Conservation (phyloP, 2,329 filamentous ascomycete genomes). For the Teratosphaeriaceae sp. region DNA sequence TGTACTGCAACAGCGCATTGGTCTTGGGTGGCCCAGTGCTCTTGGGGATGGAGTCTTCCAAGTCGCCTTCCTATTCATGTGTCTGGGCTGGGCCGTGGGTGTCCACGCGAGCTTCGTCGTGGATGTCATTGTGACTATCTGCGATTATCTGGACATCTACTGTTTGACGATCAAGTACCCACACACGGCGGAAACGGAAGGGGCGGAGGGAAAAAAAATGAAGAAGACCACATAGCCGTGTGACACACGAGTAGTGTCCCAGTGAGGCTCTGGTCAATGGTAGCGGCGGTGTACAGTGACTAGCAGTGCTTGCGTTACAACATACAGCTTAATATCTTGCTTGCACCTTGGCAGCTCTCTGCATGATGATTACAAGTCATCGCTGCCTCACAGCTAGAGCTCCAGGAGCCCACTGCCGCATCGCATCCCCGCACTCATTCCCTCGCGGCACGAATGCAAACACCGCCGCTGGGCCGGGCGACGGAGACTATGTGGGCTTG, state of each 20-base stretch:
- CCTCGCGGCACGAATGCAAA: background rate
- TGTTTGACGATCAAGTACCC: constrained; percentile 94
- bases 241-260: no score
- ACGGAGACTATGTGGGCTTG: background rate
- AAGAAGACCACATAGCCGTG: no score
- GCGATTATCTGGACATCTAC: constrained; percentile 97
- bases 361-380: no score
- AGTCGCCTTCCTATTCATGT: constrained; percentile 83
- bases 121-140: constrained; percentile 95
- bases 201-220: constrained; percentile 15
- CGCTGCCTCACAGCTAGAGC: no score
- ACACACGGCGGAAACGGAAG: constrained; percentile 26
- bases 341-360: no score
- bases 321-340: no score
- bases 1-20: constrained; percentile 43
- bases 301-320: no score
- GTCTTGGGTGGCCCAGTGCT: constrained; percentile 66
- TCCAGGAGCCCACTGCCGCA: background rate
- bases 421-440: background rate
- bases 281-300: no score
- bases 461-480: background rate
- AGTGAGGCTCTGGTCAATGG: no score
- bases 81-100: constrained; percentile 75
- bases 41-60: constrained; percentile 70
- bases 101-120: constrained; percentile 98